Percentiles rank a stretch among this genome's conserved stretches.
These are phyloP conservation scores for Mycena citricolor DNA, from an alignment of 1,284 basidiomycete species.

Conservation along the genomic window DNA sequence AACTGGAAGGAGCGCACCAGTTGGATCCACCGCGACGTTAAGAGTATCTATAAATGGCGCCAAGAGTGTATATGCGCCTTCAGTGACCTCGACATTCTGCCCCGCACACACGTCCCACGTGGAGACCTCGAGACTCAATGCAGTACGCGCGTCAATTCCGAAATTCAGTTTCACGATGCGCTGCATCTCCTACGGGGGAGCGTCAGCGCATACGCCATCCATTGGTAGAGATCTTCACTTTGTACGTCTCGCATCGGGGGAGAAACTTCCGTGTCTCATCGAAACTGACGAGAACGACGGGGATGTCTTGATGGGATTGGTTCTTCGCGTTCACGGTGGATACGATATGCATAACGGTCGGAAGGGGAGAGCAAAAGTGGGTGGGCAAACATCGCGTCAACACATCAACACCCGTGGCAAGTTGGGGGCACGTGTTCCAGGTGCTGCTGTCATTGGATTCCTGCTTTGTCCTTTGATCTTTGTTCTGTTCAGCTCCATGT, in stretches of 20 bases:
- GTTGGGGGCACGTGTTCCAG: no score
- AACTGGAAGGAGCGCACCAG: constrained; percentile 11
- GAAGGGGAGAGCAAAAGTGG: background rate
- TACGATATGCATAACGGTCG: constrained; percentile 25
- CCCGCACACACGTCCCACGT: constrained; percentile 33
- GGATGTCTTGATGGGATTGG: constrained; percentile 23
- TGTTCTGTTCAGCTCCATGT: no score
- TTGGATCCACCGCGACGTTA: constrained; percentile 15
- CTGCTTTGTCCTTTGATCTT: no score
- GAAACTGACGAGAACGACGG: constrained; percentile 25
- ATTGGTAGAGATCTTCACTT: constrained; percentile 17
- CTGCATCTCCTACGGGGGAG: constrained; percentile 27
- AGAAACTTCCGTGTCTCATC: constrained; percentile 26
- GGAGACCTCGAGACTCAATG: constrained; percentile 28
- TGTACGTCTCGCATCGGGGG: constrained; percentile 25
- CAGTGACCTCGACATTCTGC: constrained; percentile 31
- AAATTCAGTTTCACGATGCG: constrained; percentile 24
- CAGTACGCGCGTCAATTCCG: constrained; percentile 18
- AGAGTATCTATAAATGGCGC: constrained; percentile 31
- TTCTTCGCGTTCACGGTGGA: constrained; percentile 26
- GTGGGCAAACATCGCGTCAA: no score
- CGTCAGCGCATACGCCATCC: background rate
- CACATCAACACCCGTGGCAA: no score
- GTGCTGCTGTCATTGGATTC: no score
- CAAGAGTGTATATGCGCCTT: constrained; percentile 32